Conservation (phyloP, 2,329 filamentous ascomycete species). For the Fusarium robinianum region DNA sequence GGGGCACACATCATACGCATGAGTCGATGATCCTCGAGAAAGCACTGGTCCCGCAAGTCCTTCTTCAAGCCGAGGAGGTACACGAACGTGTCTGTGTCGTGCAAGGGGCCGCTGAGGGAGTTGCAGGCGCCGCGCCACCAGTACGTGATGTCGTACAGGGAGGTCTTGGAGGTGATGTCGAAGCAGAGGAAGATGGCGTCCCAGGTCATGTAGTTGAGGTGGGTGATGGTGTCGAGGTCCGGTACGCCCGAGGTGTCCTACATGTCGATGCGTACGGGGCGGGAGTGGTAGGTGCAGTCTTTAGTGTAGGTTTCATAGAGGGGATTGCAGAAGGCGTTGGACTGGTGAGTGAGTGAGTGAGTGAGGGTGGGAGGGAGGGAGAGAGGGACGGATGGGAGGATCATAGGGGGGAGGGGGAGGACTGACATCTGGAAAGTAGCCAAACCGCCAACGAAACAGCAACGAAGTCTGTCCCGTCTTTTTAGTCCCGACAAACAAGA, state of each 20-base stretch:
- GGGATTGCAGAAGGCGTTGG: conserved; percentile 40
- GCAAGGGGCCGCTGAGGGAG: conserved; percentile 23
- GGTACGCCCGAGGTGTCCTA: conserved; percentile 49
- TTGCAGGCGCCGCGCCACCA: conserved; percentile 42
- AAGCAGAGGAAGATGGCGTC: conserved; percentile 47
- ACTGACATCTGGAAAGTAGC: conserved; percentile 46
- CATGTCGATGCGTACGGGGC: conserved; percentile 41
- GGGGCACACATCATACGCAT: conserved; percentile 10
- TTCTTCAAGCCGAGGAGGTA: conserved; percentile 45
- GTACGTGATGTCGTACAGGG: conserved; percentile 41
- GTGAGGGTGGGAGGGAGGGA: background rate
- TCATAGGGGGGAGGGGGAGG: background rate
- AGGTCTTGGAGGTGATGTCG: conserved; percentile 43
- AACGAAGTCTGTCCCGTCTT: conserved; percentile 44
- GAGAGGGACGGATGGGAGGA: background rate
- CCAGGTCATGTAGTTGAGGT: conserved; percentile 44
- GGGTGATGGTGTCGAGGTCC: conserved; percentile 43
- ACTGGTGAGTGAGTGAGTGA: conserved; percentile 26
- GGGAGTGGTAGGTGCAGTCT: conserved; percentile 32
- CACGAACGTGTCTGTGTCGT: too few relatives aligned
- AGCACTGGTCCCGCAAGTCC: conserved; percentile 37
- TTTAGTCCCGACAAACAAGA: conserved; percentile 44
- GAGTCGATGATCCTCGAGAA: conserved; percentile 30
- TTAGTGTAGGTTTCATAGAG: conserved; percentile 44
- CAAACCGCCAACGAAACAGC: conserved; percentile 45